These are phyloP conservation scores for Colletotrichum musae DNA, from an alignment of 2,329 filamentous ascomycete genomes.

Conservation along the genomic window DNA sequence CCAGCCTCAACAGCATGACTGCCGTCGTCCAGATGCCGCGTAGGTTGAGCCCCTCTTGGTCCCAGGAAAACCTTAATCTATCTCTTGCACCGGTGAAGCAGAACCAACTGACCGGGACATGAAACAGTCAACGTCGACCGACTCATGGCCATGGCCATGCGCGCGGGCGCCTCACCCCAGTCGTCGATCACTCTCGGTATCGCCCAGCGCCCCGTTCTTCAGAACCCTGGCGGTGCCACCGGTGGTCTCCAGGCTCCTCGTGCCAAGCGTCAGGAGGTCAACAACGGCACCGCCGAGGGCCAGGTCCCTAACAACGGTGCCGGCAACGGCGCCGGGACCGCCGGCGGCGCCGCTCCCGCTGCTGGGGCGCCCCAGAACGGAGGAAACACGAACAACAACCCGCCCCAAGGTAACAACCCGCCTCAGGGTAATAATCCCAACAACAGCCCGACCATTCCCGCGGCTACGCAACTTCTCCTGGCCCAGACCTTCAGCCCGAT, in stretches of 20 bases:
- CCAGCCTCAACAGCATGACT: slow-evolving; percentile 43
- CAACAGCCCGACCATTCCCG: slow-evolving; percentile 33
- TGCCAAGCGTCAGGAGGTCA: slow-evolving; percentile 32
- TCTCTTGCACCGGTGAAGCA: not conserved
- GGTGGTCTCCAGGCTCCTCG: slow-evolving; percentile 32
- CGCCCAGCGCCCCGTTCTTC: slow-evolving; percentile 43
- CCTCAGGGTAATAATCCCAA: not conserved
- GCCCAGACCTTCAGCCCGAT: slow-evolving; percentile 44
- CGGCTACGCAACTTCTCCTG: slow-evolving; percentile 43
- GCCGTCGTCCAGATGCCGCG: slow-evolving; percentile 44
- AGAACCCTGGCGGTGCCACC: slow-evolving; percentile 43
- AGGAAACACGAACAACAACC: slow-evolving; percentile 16
- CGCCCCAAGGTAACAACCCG: slow-evolving; percentile 9
- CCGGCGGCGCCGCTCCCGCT: slow-evolving; percentile 5
- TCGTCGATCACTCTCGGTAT: slow-evolving; percentile 42
- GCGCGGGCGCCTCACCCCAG: slow-evolving; percentile 42
- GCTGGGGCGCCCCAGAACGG: slow-evolving; percentile 6
- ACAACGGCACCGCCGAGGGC: slow-evolving; percentile 26
- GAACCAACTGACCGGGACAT: slow-evolving; percentile 25
- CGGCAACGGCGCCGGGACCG: slow-evolving; percentile 17
- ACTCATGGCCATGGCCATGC: slow-evolving; percentile 43
- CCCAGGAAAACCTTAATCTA: slow-evolving; percentile 6
- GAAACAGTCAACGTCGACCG: slow-evolving; percentile 44
- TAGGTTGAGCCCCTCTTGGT: slow-evolving; percentile 25
- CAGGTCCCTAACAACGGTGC: not conserved